Percentiles rank a stretch among this genome's conserved stretches.
phyloP scores from a whole-genome alignment of 2,329 filamentous ascomycete species.

The Aaosphaeria arxii region DNA sequence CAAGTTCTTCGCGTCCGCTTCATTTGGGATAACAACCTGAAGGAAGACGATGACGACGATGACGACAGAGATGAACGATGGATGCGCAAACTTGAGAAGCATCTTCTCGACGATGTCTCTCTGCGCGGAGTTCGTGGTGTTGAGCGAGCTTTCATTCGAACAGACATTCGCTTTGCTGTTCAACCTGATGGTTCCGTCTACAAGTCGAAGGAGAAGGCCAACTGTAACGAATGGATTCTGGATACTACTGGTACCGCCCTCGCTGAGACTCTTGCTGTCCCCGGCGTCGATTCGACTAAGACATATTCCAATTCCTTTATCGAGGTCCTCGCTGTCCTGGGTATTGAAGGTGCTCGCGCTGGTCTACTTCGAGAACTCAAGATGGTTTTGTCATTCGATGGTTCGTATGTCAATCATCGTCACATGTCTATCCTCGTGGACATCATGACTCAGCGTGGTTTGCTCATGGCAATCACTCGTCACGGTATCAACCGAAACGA shows the following conservation, averaged over 20 bases:
- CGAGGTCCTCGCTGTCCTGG: slow-evolving; percentile 90
- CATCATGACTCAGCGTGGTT: slow-evolving; percentile 95
- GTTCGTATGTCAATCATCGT: slow-evolving; percentile 98
- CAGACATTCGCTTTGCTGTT: slow-evolving; percentile 42
- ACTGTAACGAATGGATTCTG: slow-evolving; percentile 90
- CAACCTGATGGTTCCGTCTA: slow-evolving; percentile 73
- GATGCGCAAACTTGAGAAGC: slow-evolving; percentile 84
- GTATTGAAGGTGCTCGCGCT: slow-evolving; percentile 89
- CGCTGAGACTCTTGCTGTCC: slow-evolving; percentile 77
- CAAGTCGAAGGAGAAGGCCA: slow-evolving; percentile 68
- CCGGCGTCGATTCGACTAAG: slow-evolving; percentile 80
- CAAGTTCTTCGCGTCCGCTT: slow-evolving; percentile 92
- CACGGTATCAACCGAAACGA: slow-evolving; percentile 98
- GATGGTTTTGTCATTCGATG: slow-evolving; percentile 93
- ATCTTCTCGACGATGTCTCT: slow-evolving; percentile 86
- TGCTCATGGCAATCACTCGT: slow-evolving; percentile 92
- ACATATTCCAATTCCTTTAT: slow-evolving; percentile 96
- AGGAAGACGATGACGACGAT: slow-evolving; percentile 70
- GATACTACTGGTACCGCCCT: slow-evolving; percentile 91
- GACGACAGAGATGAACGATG: slow-evolving; percentile 71
- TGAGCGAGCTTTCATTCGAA: slow-evolving; percentile 86
- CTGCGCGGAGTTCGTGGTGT: slow-evolving; percentile 88
- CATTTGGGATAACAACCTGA: slow-evolving; percentile 55
- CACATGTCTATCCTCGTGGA: slow-evolving; percentile 94
- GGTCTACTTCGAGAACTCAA: slow-evolving; percentile 86